Evolutionary conservation across 208 protist species (phyloP), one percentile per base, ranked within the genome.

Genomic region (Entamoeba moshkovskii): DNA sequence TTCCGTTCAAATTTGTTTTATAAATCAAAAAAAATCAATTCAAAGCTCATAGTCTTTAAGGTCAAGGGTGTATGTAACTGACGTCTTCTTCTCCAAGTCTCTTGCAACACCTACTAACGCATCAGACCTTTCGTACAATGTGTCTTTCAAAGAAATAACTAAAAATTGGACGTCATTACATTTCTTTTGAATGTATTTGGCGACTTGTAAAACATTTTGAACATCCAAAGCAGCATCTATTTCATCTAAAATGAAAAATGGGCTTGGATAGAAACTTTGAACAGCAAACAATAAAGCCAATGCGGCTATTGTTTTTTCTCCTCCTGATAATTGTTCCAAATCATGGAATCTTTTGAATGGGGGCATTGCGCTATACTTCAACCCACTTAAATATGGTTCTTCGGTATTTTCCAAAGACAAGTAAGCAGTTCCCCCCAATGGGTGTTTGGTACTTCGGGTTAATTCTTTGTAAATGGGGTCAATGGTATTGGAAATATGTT

Each of bases 221-320:
- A 95, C 96, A 96, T 99, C 99, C 42, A 99, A 96, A 8, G 98
- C 98, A 49, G 99, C 99, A 95, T 99, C 99, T 8, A 99, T 97
- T 96, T 99, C 99, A 94, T 99, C 99, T 42, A 99, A 95, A 66
- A 99, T 97, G 96, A 99, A 99, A 95, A 99, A 99, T 18, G 99
- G 99, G 44, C 98, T 97, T 22, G 98, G 98, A n/a, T 95, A 66
- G 33, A 47, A 97, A 6, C 96, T 97, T 95, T 99, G 98, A 92
- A 99, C 98, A 49, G 98, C 97, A 96, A 99, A 99, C 11, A 99
- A 95, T 11, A 99, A 96, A 46, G 98, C 98, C 47, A 99, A 96
- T 0, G 98, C 98, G 2, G 98, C 98, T 95, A 99, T 98, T 8
- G 98, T 99, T 93, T 98, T 98, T 96, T 99, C 98, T 18, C 99